Evolutionary conservation across 768 basidiomycete genomes (phyloP).

Genomic region (Leucosporidium yakuticum): DNA sequence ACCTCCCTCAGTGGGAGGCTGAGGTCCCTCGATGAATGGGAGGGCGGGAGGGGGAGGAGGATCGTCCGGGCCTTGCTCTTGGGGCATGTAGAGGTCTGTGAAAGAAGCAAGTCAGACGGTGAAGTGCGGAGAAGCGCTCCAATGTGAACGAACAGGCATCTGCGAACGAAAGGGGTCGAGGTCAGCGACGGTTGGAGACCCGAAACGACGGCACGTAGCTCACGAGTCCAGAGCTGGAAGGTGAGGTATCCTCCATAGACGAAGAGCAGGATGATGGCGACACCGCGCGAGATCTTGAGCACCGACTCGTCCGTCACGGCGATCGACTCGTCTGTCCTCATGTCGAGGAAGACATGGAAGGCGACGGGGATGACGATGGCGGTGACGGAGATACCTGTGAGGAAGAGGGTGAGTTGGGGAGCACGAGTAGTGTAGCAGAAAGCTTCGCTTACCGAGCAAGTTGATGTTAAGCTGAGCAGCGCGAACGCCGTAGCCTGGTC

Average conservation of each 20-base stretch:
- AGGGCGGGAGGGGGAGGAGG: constrained; percentile 15
- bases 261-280: constrained; percentile 64
- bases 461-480: constrained; percentile 39
- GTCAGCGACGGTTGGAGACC: no score
- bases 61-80: background rate
- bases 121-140: background rate
- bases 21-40: constrained; percentile 23
- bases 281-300: constrained; percentile 34
- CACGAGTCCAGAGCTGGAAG: constrained; percentile 33
- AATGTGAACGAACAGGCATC: constrained; percentile 12
- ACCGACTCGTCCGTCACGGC: constrained; percentile 17
- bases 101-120: background rate
- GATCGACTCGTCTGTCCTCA: background rate
- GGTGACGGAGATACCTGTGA: constrained; percentile 34
- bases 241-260: constrained; percentile 63
- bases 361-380: constrained; percentile 50
- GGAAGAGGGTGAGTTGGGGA: constrained; percentile 37
- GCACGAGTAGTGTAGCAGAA: constrained; percentile 23
- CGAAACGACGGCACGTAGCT: no score
- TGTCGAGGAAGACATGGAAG: constrained; percentile 50
- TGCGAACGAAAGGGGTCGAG: no score
- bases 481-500: constrained; percentile 26
- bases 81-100: constrained; percentile 53
- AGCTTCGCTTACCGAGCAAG: constrained; percentile 25
- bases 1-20: constrained; percentile 18